Evolutionary conservation across 148 eudicot species (phyloP).

Genomic region (Vaccinium macrocarpon): DNA sequence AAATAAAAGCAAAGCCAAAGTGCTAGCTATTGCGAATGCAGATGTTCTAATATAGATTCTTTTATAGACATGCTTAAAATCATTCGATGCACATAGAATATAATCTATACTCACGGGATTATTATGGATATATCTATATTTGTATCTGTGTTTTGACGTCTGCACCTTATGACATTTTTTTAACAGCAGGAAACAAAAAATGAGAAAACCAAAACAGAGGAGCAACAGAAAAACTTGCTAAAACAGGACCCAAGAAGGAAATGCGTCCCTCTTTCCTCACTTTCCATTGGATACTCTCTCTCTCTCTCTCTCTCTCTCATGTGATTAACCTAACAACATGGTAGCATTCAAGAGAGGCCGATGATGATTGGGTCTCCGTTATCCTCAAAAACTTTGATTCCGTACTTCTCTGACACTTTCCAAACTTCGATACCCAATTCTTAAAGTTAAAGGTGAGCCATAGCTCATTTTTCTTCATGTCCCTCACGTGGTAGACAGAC

Average conservation of each 20-base stretch:
- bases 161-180: not conserved
- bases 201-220: not conserved
- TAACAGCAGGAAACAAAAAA: not conserved
- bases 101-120: no score
- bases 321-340: constrained; percentile 8
- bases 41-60: not conserved
- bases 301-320: constrained; percentile 14
- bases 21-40: not conserved
- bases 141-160: not conserved
- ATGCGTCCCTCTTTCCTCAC: constrained; percentile 8
- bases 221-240: not conserved
- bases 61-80: no score
- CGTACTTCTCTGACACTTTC: not conserved
- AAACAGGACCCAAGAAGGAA: not conserved
- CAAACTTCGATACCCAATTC: constrained; percentile 14
- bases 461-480: no score
- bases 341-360: not conserved
- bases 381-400: constrained; percentile 13
- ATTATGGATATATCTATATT: not conserved
- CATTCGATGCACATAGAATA: no score
- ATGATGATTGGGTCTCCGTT: constrained; percentile 18
- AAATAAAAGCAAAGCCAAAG: no score
- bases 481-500: no score
- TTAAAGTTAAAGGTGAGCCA: not conserved
- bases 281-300: constrained; percentile 5